Evolutionary conservation across 2,329 filamentous ascomycete species (phyloP).

Genomic region (Aspergillus calidoustus): DNA sequence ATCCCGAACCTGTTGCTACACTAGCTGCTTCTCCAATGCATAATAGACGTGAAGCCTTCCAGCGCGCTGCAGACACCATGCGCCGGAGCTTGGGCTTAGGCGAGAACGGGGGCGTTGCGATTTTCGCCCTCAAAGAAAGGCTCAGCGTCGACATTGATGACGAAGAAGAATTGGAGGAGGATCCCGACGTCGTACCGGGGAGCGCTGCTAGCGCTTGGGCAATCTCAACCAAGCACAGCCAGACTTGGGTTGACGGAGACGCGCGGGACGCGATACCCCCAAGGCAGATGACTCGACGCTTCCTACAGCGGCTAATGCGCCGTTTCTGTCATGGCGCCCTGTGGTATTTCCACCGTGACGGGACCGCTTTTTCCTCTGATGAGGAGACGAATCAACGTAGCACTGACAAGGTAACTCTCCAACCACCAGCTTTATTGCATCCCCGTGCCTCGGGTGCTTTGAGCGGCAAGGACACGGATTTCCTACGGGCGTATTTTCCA

Average conservation of each 20-base stretch:
- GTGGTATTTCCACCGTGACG: conserved; percentile 24
- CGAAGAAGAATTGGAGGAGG: not conserved
- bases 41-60: conserved; percentile 33
- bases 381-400: conserved; percentile 42
- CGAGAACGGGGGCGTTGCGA: conserved; percentile 41
- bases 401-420: not conserved
- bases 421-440: not conserved
- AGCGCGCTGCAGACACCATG: conserved; percentile 47
- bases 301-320: conserved; percentile 15
- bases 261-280: conserved; percentile 3
- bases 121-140: not conserved
- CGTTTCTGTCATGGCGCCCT: conserved; percentile 17
- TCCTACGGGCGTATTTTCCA: not conserved
- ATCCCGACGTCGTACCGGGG: not conserved
- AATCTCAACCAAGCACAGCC: not conserved
- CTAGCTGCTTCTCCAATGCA: not conserved
- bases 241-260: conserved; percentile 44
- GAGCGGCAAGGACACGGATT: not conserved
- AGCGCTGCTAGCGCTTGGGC: not conserved
- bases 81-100: conserved; percentile 44
- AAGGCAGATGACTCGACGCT: conserved; percentile 9
- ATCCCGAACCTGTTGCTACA: not conserved
- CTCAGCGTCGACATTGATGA: not conserved
- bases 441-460: not conserved
- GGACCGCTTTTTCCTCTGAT: conserved; percentile 20